phyloP scores from a whole-genome alignment of 306 rosid species.

The Cotoneaster glaucophyllus region DNA sequence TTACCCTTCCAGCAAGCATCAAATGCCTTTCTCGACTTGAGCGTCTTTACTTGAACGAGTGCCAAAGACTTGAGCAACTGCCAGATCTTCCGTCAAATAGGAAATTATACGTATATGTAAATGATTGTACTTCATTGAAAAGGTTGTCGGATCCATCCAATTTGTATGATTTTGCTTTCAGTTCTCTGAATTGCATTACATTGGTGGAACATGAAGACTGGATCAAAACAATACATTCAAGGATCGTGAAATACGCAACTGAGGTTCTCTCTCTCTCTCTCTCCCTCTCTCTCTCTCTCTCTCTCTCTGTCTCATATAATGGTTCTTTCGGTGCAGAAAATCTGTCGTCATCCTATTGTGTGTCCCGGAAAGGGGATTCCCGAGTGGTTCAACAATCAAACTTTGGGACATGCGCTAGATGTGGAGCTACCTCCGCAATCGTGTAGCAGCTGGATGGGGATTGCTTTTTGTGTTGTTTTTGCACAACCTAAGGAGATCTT shows the following conservation, averaged over 20 bases:
- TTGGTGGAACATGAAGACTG: not conserved
- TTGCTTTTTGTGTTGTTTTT: not conserved
- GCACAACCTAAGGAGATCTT: too few relatives aligned
- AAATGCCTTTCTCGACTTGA: not conserved
- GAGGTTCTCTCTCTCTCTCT: not conserved
- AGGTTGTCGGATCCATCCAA: not conserved
- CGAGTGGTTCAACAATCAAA: slow-evolving; percentile 3
- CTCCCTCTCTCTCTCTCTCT: not conserved
- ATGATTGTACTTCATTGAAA: not conserved
- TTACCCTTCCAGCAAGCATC: slow-evolving; percentile 9
- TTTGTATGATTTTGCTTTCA: not conserved
- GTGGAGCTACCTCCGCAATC: too few relatives aligned
- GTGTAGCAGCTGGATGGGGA: not conserved
- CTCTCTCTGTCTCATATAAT: too few relatives aligned
- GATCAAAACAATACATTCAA: not conserved
- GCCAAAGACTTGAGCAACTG: slow-evolving; percentile 6
- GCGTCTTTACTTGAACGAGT: rapidly evolving
- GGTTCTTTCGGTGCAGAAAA: not conserved
- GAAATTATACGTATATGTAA: rapidly evolving
- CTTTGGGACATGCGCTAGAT: not conserved
- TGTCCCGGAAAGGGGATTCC: slow-evolving; percentile 5
- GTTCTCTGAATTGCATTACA: not conserved
- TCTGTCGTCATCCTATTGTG: not conserved
- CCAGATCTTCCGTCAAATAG: not conserved
- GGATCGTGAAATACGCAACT: not conserved